A percentile compares a stretch with the other conserved stretches of the same genome.
phyloP scores from a whole-genome alignment of 1,284 basidiomycete genomes.

The Earliella scabrosa region DNA sequence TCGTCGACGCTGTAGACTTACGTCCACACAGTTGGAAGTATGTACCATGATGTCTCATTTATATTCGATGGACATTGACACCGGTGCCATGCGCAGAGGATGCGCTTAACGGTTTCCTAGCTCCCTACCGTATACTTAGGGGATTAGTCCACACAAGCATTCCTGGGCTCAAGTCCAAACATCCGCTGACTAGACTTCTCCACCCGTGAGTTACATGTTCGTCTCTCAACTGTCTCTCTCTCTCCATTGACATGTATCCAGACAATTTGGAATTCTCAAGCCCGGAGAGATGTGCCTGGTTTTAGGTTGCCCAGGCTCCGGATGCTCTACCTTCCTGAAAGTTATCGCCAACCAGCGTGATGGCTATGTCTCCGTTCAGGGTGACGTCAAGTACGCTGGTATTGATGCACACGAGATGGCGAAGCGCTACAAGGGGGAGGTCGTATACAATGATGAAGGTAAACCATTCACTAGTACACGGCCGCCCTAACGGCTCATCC shows the following conservation, averaged over 20 bases:
- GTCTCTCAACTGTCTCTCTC: too few species aligned
- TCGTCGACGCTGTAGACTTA: conserved; percentile 55
- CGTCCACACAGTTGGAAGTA: too few species aligned
- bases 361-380: conserved; percentile 62
- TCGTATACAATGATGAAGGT: conserved; percentile 85
- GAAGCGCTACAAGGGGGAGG: conserved; percentile 79
- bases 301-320: conserved; percentile 81
- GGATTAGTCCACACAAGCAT: conserved; percentile 49
- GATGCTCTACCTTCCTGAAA: conserved; percentile 83
- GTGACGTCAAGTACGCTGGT: conserved; percentile 78
- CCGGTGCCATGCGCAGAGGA: too few species aligned
- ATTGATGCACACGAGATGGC: conserved; percentile 69
- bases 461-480: neutral
- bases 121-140: conserved; percentile 57
- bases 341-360: conserved; percentile 73
- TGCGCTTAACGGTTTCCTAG: conserved; percentile 54
- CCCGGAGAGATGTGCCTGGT: conserved; percentile 66
- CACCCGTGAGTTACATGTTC: too few species aligned
- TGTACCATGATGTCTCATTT: too few species aligned
- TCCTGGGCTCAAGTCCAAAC: conserved; percentile 55
- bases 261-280: conserved; percentile 76
- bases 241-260: conserved; percentile 33
- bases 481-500: neutral
- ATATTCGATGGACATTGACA: too few species aligned
- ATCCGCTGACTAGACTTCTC: conserved; percentile 59